A percentile compares a stretch with the other conserved stretches of the same genome.
Conservation (phyloP, 2,329 filamentous ascomycete genomes). For the Onygenales sp. region DNA sequence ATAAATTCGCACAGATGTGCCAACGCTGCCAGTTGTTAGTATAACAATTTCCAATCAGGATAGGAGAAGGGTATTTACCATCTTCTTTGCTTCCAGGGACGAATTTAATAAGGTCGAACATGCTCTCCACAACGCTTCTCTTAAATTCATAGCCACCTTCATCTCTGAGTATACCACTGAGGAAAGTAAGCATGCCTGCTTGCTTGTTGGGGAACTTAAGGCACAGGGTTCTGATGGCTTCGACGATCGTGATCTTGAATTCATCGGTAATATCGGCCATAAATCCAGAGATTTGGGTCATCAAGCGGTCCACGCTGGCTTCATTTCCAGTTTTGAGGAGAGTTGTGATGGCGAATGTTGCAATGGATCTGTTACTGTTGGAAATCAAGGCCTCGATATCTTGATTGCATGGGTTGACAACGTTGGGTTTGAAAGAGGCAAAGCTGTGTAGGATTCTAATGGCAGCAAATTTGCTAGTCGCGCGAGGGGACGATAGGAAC, state of each 20-base stretch:
- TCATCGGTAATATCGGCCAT: slow-evolving; percentile 99
- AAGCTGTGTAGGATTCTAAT: slow-evolving; percentile 95
- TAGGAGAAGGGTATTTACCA: slow-evolving; percentile 24
- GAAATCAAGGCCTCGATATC: slow-evolving; percentile 96
- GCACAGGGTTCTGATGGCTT: slow-evolving; percentile 91
- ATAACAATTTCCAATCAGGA: background rate
- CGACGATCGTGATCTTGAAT: slow-evolving; percentile 99
- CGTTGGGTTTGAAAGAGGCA: slow-evolving; percentile 88
- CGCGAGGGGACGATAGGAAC: slow-evolving; percentile 89
- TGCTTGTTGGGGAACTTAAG: slow-evolving; percentile 98
- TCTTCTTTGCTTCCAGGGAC: slow-evolving; percentile 77
- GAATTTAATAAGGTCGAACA: slow-evolving; percentile 99
- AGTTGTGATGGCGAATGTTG: slow-evolving; percentile 96
- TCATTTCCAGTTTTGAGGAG: slow-evolving; percentile 98
- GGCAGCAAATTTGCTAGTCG: slow-evolving; percentile 94
- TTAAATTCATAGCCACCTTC: slow-evolving; percentile 99
- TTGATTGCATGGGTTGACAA: slow-evolving; percentile 87
- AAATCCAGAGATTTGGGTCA: slow-evolving; percentile 97
- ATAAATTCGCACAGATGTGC: slow-evolving; percentile 98
- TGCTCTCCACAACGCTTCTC: slow-evolving; percentile 93
- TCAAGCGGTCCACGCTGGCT: slow-evolving; percentile 87
- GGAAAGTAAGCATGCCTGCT: slow-evolving; percentile 92
- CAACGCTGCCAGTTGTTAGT: slow-evolving; percentile 47
- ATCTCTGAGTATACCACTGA: slow-evolving; percentile 91
- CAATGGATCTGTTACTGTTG: slow-evolving; percentile 93